phyloP scores from a whole-genome alignment of 2,329 filamentous ascomycete genomes.

The Alternaria sp. region DNA sequence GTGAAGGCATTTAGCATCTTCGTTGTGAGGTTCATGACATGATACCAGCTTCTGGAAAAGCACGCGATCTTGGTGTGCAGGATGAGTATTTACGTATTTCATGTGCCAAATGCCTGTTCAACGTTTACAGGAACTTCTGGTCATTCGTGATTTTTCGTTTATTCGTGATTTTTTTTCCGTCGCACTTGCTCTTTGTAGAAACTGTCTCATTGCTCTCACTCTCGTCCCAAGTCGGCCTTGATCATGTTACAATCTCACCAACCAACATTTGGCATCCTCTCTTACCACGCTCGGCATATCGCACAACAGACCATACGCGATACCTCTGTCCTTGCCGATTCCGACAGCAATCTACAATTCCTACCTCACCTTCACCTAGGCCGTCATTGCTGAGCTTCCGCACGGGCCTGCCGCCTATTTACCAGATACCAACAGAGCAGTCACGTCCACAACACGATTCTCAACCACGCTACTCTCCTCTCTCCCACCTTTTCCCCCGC shows the following conservation, averaged over 20 bases:
- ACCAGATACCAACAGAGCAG: conserved; percentile 7
- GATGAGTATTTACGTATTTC: conserved; percentile 18
- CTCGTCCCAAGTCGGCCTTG: not conserved
- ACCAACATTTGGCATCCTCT: not conserved
- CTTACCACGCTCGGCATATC: not conserved
- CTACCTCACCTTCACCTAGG: conserved; percentile 19
- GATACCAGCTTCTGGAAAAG: conserved; percentile 29
- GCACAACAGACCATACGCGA: not conserved
- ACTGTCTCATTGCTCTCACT: not conserved
- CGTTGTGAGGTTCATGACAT: conserved; percentile 24
- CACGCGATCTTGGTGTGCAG: conserved; percentile 12
- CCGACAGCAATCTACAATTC: not conserved
- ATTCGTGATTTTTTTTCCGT: not conserved
- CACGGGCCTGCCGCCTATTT: conserved; percentile 2
- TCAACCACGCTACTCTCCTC: not conserved
- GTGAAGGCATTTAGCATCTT: conserved; percentile 5
- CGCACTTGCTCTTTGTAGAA: not conserved
- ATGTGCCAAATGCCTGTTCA: conserved; percentile 5
- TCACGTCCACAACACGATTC: conserved; percentile 1
- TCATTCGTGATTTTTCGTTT: not conserved
- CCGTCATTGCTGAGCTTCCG: conserved; percentile 4
- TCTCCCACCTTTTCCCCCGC: not conserved
- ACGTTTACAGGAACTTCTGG: not conserved
- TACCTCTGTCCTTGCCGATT: not conserved
- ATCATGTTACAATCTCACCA: not conserved